Evolutionary conservation across 1,139 yeast species (phyloP), one percentile per base, ranked within the genome.

Genomic region (Blastobotrys niveus): DNA sequence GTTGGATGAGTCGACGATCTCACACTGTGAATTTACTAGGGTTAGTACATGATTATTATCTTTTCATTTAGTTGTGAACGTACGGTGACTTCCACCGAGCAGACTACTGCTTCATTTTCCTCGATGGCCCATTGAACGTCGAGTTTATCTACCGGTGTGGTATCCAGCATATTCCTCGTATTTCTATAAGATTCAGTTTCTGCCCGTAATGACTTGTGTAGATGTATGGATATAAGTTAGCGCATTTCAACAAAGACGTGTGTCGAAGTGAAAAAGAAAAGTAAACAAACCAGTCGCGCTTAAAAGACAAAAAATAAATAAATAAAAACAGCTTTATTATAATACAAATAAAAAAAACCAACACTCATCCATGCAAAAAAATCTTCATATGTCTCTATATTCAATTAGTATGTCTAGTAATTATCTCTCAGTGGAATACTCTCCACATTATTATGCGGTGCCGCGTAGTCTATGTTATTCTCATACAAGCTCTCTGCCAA

Each of bases 401-500:
- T n/a, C n/a, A n/a, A n/a, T n/a, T n/a, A n/a, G n/a, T n/a, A n/a
- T n/a, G n/a, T n/a, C n/a, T n/a, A n/a, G n/a, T n/a, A n/a, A n/a
- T n/a, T n/a, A n/a, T n/a, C n/a, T n/a, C n/a, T 38, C 25, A 45
- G 19, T 3, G 48, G 48, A 12, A 45, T 42, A 12, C 38, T 29
- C 29, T 45, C 46, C 5, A 33, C 42, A 24, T 33, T 17, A 7
- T 41, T 37, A 20, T 15, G 8, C 15, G 35, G 35, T 5, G 26
- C 39, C 8, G 9, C 38, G 18, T 22, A 25, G 20, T 40, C 29
- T 6, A 18, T n/a, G 18, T 5, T 20, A 6, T 9, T 14, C 32
- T 25, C 15, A 12, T 8, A 8, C 26, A 44, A 32, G 12, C 19
- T 22, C 10, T 25, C 27, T 21, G 39, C 41, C 5, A 48, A 10